Base-by-base conservation (phyloP, 306 rosid genomes). In the Corylus heterophylla region DNA sequence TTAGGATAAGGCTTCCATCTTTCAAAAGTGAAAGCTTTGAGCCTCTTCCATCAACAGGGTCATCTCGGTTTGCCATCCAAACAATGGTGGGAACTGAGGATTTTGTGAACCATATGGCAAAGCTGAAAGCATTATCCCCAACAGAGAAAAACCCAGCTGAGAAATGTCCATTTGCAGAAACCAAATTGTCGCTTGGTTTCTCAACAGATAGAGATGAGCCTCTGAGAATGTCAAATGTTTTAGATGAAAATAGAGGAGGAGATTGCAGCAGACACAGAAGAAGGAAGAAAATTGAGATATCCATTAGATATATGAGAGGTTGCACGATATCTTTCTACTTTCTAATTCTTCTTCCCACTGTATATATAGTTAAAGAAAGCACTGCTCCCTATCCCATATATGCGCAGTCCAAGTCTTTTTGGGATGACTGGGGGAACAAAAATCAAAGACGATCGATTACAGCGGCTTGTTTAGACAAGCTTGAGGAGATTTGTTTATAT, bases 11-110 rank as follows among this genome's bases (percentile, higher is more conserved):
- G 9, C 82, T 83, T 4, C 92, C 89, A 18, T 82, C 49, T 29
- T 78, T 86, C 4, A 37, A 58, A 54, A 91, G 86, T 1, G 83
- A 52, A 7, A 91, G 75, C 69, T 64, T 58, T 3, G 96, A 89
- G 55, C 42, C 51, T 84, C 73, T 84, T 1, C 90, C 90, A 17
- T 91, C 89, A 1, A 89, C 89, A 0, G 92, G 93, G 4, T 61
- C 37, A 78, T 88, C 86, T 1, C 93, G 80, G 25, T 89, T 89
- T 0, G 93, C 93, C 84, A 77, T 86, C 96, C 93, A 91, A 42
- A 88, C 81, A 4, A 87, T 20, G 54, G 89, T 81, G 16, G 69
- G 86, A 68, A 66, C 49, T 17, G 82, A 22, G 67, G 35, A 79
- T 14, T 77, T 82, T 1, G 77, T 74, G 86, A 86, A 91, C 84